Base-by-base conservation (phyloP, 2,329 filamentous ascomycete genomes). In the Aspergillus brunneoviolaceus region DNA sequence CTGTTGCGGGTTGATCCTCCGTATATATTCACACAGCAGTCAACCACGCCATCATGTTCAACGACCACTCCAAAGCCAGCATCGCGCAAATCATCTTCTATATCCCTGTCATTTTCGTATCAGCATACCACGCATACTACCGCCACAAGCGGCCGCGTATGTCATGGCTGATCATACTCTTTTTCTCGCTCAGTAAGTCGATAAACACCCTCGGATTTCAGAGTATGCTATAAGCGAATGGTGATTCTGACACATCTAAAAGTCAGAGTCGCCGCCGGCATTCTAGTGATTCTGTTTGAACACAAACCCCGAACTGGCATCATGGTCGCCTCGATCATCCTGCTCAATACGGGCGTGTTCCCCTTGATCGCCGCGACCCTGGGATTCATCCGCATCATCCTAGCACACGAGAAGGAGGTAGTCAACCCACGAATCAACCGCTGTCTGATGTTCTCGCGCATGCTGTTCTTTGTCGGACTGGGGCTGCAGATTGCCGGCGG, bases 351-450 rank as follows among this genome's bases (percentile, higher is more conserved):
- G 9, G 68, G 67, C n/a, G 59, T 69, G 21, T 63, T 69, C 47
- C 68, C 68, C 5, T 61, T 69, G 25, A 66, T 70, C 12, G 65
- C 62, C 11, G 68, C 67, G 16, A 70, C 68, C 7, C 53, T 69
- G 25, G 68, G 66, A 6, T 60, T 67, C 2, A 54, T 69, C 27
- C 63, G 66, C 25, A 65, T 69, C 31, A 67, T 68, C 66, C 21
- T 61, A 4, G 25, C 35, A 10, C 35, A 62, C 11, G 51, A 60
- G 45, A n/a, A 27, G 16, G 54, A 60, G 11, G 21, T 58, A 7
- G 59, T 45, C 51, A 51, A 58, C 42, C 49, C 49, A 10, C 21
- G 47, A 14, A 29, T 68, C 42, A 29, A 55, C 5, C 49, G 55
- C 21, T 58, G 50, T 19, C 45, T 65, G 16, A 35, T 63, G 3